Conservation (phyloP, 192 early-diverging fungal genomes). For the Linnemannia hyalina region DNA sequence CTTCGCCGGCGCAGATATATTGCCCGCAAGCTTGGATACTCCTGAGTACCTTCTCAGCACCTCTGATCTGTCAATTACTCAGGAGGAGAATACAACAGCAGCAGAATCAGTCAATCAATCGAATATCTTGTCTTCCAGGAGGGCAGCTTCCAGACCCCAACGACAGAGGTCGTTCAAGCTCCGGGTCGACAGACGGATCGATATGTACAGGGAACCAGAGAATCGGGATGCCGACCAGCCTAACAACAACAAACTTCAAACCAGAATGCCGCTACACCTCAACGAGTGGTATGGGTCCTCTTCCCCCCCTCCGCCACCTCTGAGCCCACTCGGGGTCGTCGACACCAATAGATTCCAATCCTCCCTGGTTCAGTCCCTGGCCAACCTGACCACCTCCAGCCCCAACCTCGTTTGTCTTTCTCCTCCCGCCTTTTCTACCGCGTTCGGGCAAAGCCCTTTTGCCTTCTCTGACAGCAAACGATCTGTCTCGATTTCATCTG, state of each 20-base stretch:
- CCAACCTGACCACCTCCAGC: neutral
- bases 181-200: neutral
- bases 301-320: neutral
- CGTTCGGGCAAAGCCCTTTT: neutral
- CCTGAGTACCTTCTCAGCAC: neutral
- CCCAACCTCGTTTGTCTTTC: neutral
- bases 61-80: neutral
- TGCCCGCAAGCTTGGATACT: neutral
- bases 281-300: neutral
- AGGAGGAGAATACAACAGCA: no score
- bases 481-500: neutral
- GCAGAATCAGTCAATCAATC: neutral
- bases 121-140: neutral
- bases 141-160: neutral
- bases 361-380: conserved; percentile 9
- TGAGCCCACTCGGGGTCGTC: conserved; percentile 5
- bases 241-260: neutral
- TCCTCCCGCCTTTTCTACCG: neutral
- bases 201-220: neutral
- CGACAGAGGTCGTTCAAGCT: neutral
- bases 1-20: neutral
- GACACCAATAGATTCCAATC: neutral
- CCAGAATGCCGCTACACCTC: neutral
- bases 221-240: neutral
- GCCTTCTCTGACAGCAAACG: neutral